Percentiles rank a stretch among this genome's conserved stretches.
phyloP scores from a whole-genome alignment of 108 stramenopile species.

The Hondaea fermentalgiana region DNA sequence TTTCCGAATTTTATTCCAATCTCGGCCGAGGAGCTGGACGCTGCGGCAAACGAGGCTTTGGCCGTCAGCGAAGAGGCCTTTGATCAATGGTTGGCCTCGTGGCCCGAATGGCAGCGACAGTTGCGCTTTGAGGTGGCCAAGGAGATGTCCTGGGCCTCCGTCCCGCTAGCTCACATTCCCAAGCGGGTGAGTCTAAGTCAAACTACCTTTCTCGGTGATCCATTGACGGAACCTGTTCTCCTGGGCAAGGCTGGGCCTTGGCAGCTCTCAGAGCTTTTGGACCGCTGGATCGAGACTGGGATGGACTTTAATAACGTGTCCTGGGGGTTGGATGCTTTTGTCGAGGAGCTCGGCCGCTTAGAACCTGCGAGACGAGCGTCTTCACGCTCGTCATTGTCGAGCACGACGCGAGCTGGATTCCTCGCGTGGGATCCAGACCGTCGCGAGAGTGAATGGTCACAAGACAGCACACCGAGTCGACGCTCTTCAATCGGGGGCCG shows the following conservation, averaged over 20 bases:
- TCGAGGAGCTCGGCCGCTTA: neutral
- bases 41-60: neutral
- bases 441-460: neutral
- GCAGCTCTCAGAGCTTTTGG: neutral
- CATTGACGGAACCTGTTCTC: neutral
- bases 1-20: neutral
- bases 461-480: neutral
- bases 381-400: neutral
- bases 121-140: neutral
- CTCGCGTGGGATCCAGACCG: no score
- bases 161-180: neutral
- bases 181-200: neutral
- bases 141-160: neutral
- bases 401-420: no score
- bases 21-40: neutral
- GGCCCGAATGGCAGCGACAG: constrained; percentile 7
- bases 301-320: neutral
- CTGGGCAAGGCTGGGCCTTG: neutral
- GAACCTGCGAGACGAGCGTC: neutral
- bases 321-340: neutral
- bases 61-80: neutral
- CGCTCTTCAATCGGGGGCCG: neutral
- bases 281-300: neutral
- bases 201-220: neutral
- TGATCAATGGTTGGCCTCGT: neutral